phyloP scores from a whole-genome alignment of 768 basidiomycete genomes.

The Thelephora aurantiotincta region DNA sequence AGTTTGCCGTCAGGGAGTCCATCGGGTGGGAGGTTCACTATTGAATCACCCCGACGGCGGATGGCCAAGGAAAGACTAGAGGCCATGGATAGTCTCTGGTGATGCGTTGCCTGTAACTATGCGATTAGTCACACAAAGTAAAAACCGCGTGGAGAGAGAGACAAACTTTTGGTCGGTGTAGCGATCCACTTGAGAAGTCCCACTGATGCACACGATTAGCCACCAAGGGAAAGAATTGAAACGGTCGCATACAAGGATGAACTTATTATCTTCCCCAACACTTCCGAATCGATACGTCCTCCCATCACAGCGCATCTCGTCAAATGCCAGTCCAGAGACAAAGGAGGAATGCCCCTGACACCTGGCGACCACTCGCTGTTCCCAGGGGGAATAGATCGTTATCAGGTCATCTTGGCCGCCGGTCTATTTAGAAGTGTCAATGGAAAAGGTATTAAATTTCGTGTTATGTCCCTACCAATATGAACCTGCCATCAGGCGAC shows the following conservation, averaged over 20 bases:
- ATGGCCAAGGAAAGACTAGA: conserved; percentile 65
- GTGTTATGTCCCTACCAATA: conserved; percentile 39
- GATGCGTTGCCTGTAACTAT: conserved; percentile 32
- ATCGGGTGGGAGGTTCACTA: conserved; percentile 35
- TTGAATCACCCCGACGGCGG: conserved; percentile 37
- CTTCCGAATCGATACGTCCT: conserved; percentile 90
- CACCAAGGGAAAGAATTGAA: not conserved
- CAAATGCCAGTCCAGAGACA: conserved; percentile 81
- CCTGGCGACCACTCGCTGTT: conserved; percentile 85
- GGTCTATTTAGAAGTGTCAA: conserved; percentile 32
- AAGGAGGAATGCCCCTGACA: conserved; percentile 97
- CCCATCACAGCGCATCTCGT: conserved; percentile 76
- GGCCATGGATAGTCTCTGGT: conserved; percentile 65
- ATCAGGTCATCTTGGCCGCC: conserved; percentile 96
- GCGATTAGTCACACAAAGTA: not conserved
- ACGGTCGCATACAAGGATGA: conserved; percentile 57
- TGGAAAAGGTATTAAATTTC: conserved; percentile 1
- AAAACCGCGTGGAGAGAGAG: not conserved
- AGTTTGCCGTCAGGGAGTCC: conserved; percentile 28
- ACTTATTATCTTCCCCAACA: conserved; percentile 92
- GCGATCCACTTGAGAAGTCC: conserved; percentile 84
- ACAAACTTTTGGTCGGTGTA: conserved; percentile 74
- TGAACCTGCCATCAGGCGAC: conserved; percentile 92
- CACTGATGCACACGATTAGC: conserved; percentile 35
- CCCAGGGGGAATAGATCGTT: conserved; percentile 90